Percentiles rank a stretch among this genome's conserved stretches.
Conservation (phyloP, 1,284 basidiomycete species). For the Sporisorium iseilematis-ciliati region DNA sequence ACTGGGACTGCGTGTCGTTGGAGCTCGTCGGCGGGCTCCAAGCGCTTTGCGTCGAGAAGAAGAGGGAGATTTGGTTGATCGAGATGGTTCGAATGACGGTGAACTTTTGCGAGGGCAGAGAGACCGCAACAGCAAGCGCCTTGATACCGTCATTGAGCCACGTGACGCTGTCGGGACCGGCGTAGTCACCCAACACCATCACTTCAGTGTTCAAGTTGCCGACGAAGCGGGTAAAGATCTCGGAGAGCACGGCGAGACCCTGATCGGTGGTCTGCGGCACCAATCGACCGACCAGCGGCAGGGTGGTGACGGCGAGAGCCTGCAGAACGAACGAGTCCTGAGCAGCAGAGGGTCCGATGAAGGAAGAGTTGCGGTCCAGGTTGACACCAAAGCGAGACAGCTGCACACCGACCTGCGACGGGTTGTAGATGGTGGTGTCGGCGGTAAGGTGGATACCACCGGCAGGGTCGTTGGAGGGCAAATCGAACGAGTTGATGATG, state of each 20-base stretch:
- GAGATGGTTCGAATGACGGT: conserved; percentile 78
- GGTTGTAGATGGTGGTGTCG: conserved; percentile 77
- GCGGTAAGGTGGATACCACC: conserved; percentile 82
- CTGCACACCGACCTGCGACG: conserved; percentile 81
- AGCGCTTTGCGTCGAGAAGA: conserved; percentile 75
- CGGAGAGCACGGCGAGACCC: conserved; percentile 76
- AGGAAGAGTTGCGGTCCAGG: conserved; percentile 74
- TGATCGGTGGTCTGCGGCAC: conserved; percentile 74
- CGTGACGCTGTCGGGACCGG: conserved; percentile 76
- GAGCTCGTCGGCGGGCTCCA: conserved; percentile 75
- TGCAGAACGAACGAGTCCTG: conserved; percentile 74
- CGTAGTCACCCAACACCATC: conserved; percentile 76
- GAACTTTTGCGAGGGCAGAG: conserved; percentile 78
- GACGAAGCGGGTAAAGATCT: conserved; percentile 80
- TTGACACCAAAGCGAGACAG: conserved; percentile 77
- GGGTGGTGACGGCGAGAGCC: conserved; percentile 74
- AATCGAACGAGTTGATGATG: conserved; percentile 78
- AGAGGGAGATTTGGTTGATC: conserved; percentile 77
- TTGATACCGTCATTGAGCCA: conserved; percentile 84
- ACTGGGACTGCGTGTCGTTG: conserved; percentile 76
- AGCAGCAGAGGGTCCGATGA: conserved; percentile 77
- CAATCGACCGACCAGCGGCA: conserved; percentile 77
- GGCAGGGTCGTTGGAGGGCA: conserved; percentile 79
- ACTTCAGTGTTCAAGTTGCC: conserved; percentile 78
- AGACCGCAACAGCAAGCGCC: conserved; percentile 75